Base-by-base conservation (phyloP, 768 basidiomycete genomes). In the Trichaptum fuscoviolaceum region DNA sequence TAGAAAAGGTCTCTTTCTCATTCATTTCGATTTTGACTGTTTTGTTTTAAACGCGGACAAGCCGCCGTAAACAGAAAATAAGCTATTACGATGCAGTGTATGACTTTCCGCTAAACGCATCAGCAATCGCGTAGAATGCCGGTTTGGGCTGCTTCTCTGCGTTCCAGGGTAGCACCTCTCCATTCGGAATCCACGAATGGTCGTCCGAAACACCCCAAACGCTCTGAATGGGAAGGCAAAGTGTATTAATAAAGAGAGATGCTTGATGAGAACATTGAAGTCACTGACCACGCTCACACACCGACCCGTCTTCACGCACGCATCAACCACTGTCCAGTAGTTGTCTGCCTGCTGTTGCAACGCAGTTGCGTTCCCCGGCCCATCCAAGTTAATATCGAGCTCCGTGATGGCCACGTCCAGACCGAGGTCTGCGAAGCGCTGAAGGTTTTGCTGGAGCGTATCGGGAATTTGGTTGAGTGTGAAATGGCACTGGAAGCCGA, bases 201-300 rank as follows among this genome's bases (percentile, higher is more conserved):
- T 52, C 42, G 10, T 52, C 42, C 20, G 42, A 52, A 12, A 52
- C 42, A 20, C 42, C 42, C 42, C 42, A 52, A 5, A 52, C 42
- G 15, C 5, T 52, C 42, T 52, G 2, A 52, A 15, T 12, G 20
- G 2, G 10, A 12, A 52, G 10, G 42, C 42, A 52, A 3, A 52
- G 10, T 5, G 42, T 2, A 20, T 52, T 12, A 52, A 12, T 20
- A 5, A 2, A 12, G 42, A 52, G 42, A 52, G 5, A 30, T 8
- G 30, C 30, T n/a, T n/a, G n/a, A 17, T 6, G 20, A 52, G 15
- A 52, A 52, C 35, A 52, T 2, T 69, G 42, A 67, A 71, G 17
- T 66, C 72, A 69, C 72, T 71, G n/a, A 61, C 60, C 26, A 61
- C 15, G 26, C 60, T 35, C 26, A 61, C 60, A 35, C 60, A 61